Conservation (phyloP, 2,329 filamentous ascomycete species). For the Mariannaea sp. region DNA sequence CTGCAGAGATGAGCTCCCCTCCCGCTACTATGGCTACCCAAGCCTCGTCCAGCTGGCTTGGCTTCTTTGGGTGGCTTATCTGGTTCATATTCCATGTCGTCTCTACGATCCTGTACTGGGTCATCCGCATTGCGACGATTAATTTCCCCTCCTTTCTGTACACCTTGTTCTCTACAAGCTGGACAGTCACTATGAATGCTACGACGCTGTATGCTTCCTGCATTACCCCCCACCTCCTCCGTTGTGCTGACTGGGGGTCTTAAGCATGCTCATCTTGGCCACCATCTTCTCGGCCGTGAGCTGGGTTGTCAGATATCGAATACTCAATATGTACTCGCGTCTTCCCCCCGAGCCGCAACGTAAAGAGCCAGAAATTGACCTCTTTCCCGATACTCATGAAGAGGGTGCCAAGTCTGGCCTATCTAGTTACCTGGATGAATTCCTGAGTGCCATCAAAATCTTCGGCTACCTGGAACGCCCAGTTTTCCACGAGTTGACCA, state of each 20-base stretch:
- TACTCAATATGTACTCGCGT: slow-evolving; percentile 95
- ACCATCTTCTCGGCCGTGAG: slow-evolving; percentile 81
- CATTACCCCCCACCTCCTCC: slow-evolving; percentile 4
- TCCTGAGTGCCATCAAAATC: slow-evolving; percentile 97
- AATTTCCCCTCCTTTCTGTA: slow-evolving; percentile 90
- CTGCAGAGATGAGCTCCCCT: slow-evolving; percentile 47
- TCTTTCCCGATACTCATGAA: slow-evolving; percentile 93
- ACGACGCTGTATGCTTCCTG: slow-evolving; percentile 76
- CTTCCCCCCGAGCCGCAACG: slow-evolving; percentile 92
- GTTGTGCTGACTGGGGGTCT: slow-evolving; percentile 20
- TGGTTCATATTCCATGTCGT: slow-evolving; percentile 59
- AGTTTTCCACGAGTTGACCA: slow-evolving; percentile 95
- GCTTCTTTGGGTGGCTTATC: slow-evolving; percentile 60
- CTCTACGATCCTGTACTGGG: slow-evolving; percentile 72
- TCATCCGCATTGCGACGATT: slow-evolving; percentile 83
- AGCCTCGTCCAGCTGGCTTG: slow-evolving; percentile 59
- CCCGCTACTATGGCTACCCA: slow-evolving; percentile 44
- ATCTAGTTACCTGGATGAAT: slow-evolving; percentile 97
- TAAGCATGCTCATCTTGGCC: slow-evolving; percentile 74
- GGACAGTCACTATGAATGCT: slow-evolving; percentile 98
- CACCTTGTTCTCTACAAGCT: slow-evolving; percentile 84
- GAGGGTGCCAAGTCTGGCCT: slow-evolving; percentile 87
- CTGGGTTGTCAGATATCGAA: slow-evolving; percentile 94
- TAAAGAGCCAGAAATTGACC: slow-evolving; percentile 92
- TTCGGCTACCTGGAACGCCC: slow-evolving; percentile 96